Evolutionary conservation across 371 early-diverging fungal genomes (phyloP).

Genomic region (Mucor lusitanicus): DNA sequence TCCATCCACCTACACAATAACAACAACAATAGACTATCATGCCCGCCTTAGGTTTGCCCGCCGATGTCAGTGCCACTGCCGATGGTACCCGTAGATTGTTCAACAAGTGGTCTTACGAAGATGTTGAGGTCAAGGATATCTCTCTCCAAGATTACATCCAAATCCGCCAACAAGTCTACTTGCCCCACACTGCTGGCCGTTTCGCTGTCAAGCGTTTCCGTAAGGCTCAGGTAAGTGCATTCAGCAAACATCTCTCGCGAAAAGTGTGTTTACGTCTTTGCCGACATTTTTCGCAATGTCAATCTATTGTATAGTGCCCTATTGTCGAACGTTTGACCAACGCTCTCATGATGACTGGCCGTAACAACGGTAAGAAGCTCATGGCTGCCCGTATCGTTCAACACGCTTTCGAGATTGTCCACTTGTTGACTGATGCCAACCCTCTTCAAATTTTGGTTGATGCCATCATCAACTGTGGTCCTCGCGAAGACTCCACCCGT

Average conservation of each 20-base stretch:
- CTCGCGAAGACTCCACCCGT: constrained; percentile 99
- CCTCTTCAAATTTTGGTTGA: constrained; percentile 99
- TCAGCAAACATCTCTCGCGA: constrained; percentile 2
- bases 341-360: constrained; percentile 99
- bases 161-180: constrained; percentile 92
- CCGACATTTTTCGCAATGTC: constrained; percentile 10
- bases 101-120: constrained; percentile 96
- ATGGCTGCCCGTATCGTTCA: constrained; percentile 99
- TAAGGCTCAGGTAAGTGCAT: constrained; percentile 84
- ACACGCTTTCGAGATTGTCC: constrained; percentile 99
- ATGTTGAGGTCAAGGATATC: constrained; percentile 96
- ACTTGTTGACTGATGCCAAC: constrained; percentile 98
- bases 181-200: constrained; percentile 99
- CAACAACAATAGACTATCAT: constrained; percentile 31
- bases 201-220: constrained; percentile 98
- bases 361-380: constrained; percentile 99
- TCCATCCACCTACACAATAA: no score
- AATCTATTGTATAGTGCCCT: constrained; percentile 77
- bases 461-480: constrained; percentile 99
- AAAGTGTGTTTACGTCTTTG: constrained; percentile 23
- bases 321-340: constrained; percentile 99
- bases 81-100: constrained; percentile 78
- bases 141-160: constrained; percentile 95
- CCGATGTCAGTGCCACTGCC: constrained; percentile 61
- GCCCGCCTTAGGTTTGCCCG: constrained; percentile 68